phyloP scores from a whole-genome alignment of 495 filamentous ascomycete species.

The Lophium mytilinum region DNA sequence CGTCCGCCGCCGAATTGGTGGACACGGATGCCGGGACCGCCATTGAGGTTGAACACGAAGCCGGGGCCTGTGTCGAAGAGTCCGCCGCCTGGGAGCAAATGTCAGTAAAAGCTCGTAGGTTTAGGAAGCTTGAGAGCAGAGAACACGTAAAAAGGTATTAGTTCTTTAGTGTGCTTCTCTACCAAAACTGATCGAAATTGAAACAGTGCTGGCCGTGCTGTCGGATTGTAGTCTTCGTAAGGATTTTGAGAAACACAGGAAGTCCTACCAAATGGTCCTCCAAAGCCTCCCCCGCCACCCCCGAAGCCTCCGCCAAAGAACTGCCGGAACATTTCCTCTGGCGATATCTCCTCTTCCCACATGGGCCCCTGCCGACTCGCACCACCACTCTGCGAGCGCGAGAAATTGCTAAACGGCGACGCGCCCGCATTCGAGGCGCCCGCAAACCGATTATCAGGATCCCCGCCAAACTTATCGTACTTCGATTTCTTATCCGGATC shows the following conservation, averaged over 20 bases:
- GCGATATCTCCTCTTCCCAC: conserved; percentile 88
- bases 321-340: conserved; percentile 90
- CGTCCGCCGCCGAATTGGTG: conserved; percentile 45
- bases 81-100: conserved; percentile 34
- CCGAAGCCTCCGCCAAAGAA: conserved; percentile 76
- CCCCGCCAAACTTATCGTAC: conserved; percentile 81
- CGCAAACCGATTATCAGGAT: conserved; percentile 80
- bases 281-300: conserved; percentile 45
- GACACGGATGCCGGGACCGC: conserved; percentile 42
- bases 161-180: neutral
- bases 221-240: no score
- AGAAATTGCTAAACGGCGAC: conserved; percentile 70
- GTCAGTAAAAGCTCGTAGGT: conserved; percentile 6
- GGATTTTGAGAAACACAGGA: no score
- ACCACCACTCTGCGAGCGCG: conserved; percentile 38
- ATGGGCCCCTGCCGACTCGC: conserved; percentile 42
- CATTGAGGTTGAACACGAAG: conserved; percentile 84
- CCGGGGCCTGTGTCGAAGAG: conserved; percentile 66
- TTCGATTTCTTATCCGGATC: conserved; percentile 85
- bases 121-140: neutral
- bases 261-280: conserved; percentile 56
- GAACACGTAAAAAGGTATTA: neutral
- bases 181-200: no score
- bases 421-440: conserved; percentile 41
- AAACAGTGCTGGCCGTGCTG: no score